These are phyloP conservation scores for Hsuehochloa calcarea DNA, from an alignment of 176 grass and related monocot genomes.

Conservation along the genomic window DNA sequence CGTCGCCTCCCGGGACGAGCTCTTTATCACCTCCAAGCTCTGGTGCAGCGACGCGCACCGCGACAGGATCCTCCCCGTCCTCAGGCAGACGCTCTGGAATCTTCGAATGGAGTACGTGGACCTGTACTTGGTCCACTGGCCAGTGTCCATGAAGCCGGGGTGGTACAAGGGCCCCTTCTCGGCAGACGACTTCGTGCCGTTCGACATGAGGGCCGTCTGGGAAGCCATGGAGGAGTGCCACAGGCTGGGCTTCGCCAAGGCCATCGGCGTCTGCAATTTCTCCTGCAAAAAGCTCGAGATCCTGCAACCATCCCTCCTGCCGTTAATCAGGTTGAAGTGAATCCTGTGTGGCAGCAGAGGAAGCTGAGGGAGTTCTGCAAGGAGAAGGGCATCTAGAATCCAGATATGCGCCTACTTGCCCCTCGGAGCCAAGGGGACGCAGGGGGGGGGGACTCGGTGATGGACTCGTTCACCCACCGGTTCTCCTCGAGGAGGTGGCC, in stretches of 20 bases:
- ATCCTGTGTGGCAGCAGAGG: conserved; percentile 73
- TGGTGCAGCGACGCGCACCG: conserved; percentile 57
- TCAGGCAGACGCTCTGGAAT: conserved; percentile 42
- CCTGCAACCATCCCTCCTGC: no score
- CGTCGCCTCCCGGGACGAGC: conserved; percentile 46
- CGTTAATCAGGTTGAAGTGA: no score
- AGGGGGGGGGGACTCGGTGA: conserved; percentile 65
- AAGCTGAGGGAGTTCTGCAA: conserved; percentile 70
- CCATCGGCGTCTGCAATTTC: no score
- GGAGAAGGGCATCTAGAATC: conserved; percentile 56
- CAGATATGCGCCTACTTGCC: conserved; percentile 75
- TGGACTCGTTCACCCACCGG: conserved; percentile 72
- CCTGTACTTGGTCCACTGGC: no score
- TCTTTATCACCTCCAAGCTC: conserved; percentile 84
- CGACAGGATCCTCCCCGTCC: conserved; percentile 52
- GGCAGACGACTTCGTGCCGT: no score
- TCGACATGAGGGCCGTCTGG: no score
- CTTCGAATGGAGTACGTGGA: no score
- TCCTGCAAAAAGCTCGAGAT: no score
- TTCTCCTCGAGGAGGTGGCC: conserved; percentile 97
- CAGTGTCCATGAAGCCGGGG: no score
- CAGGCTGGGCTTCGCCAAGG: no score
- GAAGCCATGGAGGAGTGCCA: no score
- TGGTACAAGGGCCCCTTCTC: no score
- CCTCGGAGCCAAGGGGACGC: conserved; percentile 58